phyloP scores from a whole-genome alignment of 2,329 filamentous ascomycete genomes.

The Microdochium trichocladiopsis region DNA sequence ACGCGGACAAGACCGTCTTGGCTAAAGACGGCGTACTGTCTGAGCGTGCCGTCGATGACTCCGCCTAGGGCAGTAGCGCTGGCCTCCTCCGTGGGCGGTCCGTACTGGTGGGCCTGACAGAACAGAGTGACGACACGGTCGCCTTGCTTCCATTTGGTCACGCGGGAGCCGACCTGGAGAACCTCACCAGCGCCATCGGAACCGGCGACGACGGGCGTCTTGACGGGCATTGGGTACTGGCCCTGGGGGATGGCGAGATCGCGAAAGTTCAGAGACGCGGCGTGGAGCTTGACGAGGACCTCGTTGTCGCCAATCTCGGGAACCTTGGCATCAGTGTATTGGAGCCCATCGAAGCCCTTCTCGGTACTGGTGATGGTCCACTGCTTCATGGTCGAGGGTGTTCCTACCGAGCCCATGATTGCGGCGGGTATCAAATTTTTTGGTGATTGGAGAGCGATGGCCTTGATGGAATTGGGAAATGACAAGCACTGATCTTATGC shows the following conservation, averaged over 20 bases:
- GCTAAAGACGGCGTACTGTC: constrained; percentile 60
- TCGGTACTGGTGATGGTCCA: constrained; percentile 47
- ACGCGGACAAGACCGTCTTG: constrained; percentile 60
- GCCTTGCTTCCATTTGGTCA: constrained; percentile 40
- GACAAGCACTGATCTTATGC: too few species aligned
- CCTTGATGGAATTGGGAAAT: neutral
- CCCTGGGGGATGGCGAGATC: constrained; percentile 44
- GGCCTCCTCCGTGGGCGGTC: constrained; percentile 25
- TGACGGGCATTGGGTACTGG: constrained; percentile 35
- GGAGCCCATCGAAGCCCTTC: constrained; percentile 53
- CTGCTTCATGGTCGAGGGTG: constrained; percentile 24
- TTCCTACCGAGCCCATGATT: neutral
- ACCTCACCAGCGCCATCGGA: constrained; percentile 49
- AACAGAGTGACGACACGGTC: constrained; percentile 56
- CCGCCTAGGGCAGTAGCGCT: constrained; percentile 58
- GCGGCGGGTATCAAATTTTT: neutral
- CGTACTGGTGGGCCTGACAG: constrained; percentile 45
- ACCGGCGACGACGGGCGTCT: constrained; percentile 36
- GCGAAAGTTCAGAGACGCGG: constrained; percentile 47
- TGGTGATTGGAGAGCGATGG: neutral
- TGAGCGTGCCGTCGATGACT: constrained; percentile 58
- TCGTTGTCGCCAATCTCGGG: constrained; percentile 62
- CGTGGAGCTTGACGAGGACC: constrained; percentile 59
- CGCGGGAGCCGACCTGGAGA: constrained; percentile 40
- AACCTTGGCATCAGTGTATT: constrained; percentile 44